These are phyloP conservation scores for Simplicillium aogashimaense DNA, from an alignment of 2,329 filamentous ascomycete species.

Conservation along the genomic window DNA sequence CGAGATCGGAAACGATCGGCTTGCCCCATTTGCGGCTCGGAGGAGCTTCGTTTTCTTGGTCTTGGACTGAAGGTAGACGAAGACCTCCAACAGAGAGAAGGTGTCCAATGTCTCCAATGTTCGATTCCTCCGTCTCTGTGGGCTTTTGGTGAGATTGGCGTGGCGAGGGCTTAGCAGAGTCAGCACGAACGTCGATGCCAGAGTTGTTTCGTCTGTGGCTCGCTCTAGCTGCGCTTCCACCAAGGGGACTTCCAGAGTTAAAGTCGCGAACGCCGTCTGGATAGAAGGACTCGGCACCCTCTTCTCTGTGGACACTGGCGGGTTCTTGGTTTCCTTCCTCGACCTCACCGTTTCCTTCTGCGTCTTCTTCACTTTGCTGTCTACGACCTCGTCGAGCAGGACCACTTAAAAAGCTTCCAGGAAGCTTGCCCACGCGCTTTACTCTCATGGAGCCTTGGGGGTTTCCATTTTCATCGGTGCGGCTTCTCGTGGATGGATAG, in stretches of 20 bases:
- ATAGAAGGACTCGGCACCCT: conserved; percentile 33
- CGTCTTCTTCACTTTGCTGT: conserved; percentile 58
- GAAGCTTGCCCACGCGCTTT: conserved; percentile 65
- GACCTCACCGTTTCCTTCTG: conserved; percentile 31
- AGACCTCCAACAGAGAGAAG: conserved; percentile 24
- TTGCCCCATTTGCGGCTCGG: conserved; percentile 58
- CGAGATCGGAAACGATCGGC: conserved; percentile 40
- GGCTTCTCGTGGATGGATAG: conserved; percentile 38
- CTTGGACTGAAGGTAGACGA: conserved; percentile 52
- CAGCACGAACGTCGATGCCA: conserved; percentile 23
- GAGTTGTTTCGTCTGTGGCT: conserved; percentile 29
- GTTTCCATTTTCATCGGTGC: conserved; percentile 52
- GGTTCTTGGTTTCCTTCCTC: conserved; percentile 31
- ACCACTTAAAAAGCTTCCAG: conserved; percentile 69
- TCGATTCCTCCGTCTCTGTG: conserved; percentile 7
- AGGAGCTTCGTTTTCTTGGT: conserved; percentile 78
- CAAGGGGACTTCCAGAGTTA: conserved; percentile 50
- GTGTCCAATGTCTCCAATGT: conserved; percentile 6
- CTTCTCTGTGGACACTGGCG: conserved; percentile 28
- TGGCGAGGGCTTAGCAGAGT: conserved; percentile 20
- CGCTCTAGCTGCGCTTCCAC: conserved; percentile 33
- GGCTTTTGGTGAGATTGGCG: conserved; percentile 2
- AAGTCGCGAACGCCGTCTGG: conserved; percentile 34
- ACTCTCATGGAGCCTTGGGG: conserved; percentile 67
- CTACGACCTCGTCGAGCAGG: conserved; percentile 67